A percentile compares a stretch with the other conserved stretches of the same genome.
Evolutionary conservation across 345 rosid species (phyloP).

Genomic region (Citrus unshiu): DNA sequence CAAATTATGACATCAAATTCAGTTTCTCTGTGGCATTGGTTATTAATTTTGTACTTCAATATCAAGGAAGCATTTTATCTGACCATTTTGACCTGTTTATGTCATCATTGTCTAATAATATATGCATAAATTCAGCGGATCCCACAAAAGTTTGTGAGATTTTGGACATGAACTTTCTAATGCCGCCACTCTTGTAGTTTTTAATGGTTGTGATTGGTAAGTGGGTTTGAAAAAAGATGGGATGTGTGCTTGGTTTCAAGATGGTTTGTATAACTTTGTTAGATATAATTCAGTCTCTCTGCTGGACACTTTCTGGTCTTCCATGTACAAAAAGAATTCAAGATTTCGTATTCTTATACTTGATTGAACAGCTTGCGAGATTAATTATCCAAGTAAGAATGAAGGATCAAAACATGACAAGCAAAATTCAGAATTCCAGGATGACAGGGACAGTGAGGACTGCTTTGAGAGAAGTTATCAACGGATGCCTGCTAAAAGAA

Average conservation of each 20-base stretch:
- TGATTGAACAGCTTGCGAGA: slow-evolving; percentile 34
- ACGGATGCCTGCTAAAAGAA: too few species aligned
- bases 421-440: not conserved
- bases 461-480: not conserved
- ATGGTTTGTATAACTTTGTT: slow-evolving; percentile 36
- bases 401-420: not conserved
- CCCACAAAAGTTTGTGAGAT: slow-evolving; percentile 31
- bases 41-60: not conserved
- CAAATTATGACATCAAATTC: not conserved
- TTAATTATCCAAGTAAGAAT: slow-evolving; percentile 18
- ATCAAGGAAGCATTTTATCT: not conserved
- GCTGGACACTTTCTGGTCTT: slow-evolving; percentile 30
- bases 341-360: slow-evolving; percentile 26
- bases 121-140: slow-evolving; percentile 22
- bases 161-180: slow-evolving; percentile 28
- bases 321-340: slow-evolving; percentile 28
- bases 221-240: slow-evolving; percentile 23
- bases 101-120: not conserved
- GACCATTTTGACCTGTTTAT: not conserved
- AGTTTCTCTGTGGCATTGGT: not conserved
- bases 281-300: slow-evolving; percentile 27
- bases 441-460: slow-evolving; percentile 10
- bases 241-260: slow-evolving; percentile 30
- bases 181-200: slow-evolving; percentile 22
- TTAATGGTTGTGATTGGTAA: slow-evolving; percentile 33